Percentiles rank a stretch among this genome's conserved stretches.
These are phyloP conservation scores for Artemisia tridentata DNA, from an alignment of 129 eudicot genomes.

Conservation along the genomic window DNA sequence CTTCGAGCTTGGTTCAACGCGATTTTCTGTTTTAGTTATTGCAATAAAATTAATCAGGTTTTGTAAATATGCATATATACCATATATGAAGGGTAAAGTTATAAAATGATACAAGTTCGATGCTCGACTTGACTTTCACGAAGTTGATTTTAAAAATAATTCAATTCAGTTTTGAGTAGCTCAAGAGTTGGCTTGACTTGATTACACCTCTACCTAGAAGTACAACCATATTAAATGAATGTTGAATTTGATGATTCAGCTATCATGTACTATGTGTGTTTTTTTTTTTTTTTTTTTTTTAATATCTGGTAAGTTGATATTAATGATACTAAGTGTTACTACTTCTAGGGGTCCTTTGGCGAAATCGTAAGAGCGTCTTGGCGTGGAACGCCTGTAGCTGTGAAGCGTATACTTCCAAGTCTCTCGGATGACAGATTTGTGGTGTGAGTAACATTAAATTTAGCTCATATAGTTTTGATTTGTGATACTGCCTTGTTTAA, in stretches of 20 bases:
- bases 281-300: too few relatives aligned
- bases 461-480: neutral
- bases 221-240: constrained; percentile 1
- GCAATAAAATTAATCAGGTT: too few relatives aligned
- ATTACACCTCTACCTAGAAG: too few relatives aligned
- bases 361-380: constrained; percentile 88
- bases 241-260: constrained; percentile 2
- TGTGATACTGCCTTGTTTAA: neutral
- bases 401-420: constrained; percentile 92
- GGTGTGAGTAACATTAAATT: constrained; percentile 44
- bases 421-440: constrained; percentile 96
- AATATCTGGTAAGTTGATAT: neutral
- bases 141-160: too few relatives aligned
- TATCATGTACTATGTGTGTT: neutral
- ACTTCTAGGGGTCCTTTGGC: constrained; percentile 86
- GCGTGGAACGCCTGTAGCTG: constrained; percentile 99
- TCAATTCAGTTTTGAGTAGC: too few relatives aligned
- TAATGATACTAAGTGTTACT: constrained; percentile 19
- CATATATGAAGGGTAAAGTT: too few relatives aligned
- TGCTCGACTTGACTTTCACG: too few relatives aligned
- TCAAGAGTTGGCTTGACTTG: too few relatives aligned
- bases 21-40: too few relatives aligned
- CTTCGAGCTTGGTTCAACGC: too few relatives aligned
- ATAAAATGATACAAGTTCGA: too few relatives aligned
- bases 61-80: too few relatives aligned